phyloP scores from a whole-genome alignment of 2,329 filamentous ascomycete species.

The Colletotrichum shisoi region DNA sequence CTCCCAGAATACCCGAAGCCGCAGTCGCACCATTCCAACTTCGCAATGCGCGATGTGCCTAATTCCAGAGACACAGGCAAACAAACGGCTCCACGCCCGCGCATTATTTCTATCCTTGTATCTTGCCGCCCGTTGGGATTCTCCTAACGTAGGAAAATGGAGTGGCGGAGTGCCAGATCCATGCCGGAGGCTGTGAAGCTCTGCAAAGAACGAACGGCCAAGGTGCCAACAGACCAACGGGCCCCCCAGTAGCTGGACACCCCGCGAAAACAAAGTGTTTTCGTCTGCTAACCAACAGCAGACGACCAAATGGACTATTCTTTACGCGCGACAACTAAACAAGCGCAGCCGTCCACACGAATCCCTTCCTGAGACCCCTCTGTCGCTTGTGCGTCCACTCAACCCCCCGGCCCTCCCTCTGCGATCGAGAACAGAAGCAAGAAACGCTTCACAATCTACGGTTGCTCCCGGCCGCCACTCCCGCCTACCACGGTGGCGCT shows the following conservation, averaged over 20 bases:
- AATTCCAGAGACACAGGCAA: conserved; percentile 21
- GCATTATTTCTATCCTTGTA: not conserved
- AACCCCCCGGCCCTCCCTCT: not conserved
- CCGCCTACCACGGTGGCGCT: conserved; percentile 13
- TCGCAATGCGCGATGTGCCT: not conserved
- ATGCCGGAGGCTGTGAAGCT: conserved; percentile 33
- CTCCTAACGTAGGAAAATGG: not conserved
- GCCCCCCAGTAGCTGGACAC: not conserved
- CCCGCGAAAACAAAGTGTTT: not conserved
- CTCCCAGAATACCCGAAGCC: not conserved
- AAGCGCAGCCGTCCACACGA: conserved; percentile 18
- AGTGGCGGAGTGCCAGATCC: conserved; percentile 12
- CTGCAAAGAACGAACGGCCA: not conserved
- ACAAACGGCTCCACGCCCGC: not conserved
- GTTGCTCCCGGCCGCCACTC: conserved; percentile 33
- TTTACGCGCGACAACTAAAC: conserved; percentile 2
- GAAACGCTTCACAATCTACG: conserved; percentile 21
- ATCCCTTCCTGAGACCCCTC: conserved; percentile 1
- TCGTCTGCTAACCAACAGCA: not conserved
- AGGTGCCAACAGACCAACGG: not conserved
- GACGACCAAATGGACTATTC: not conserved
- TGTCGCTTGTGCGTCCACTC: conserved; percentile 1
- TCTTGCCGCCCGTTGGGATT: not conserved
- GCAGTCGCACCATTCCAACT: conserved; percentile 4
- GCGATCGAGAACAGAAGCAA: conserved; percentile 21